A percentile compares a stretch with the other conserved stretches of the same genome.
phyloP scores from a whole-genome alignment of 1,284 basidiomycete species.

The Exsudoporus floridanus region DNA sequence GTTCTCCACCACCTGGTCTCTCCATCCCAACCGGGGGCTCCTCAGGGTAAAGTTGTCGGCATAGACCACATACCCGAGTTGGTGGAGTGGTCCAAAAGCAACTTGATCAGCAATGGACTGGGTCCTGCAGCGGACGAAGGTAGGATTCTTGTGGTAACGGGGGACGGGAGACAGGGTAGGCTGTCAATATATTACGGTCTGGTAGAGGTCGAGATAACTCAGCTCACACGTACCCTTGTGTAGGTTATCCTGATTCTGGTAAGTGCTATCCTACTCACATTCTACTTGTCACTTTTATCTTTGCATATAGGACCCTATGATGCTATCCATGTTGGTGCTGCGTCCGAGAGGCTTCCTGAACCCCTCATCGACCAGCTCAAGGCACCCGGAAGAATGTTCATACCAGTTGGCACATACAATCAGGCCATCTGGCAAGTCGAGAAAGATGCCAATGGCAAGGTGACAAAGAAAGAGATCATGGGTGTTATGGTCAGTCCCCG shows the following conservation, averaged over 20 bases:
- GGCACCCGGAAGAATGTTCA: slow-evolving; percentile 87
- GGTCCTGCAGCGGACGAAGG: slow-evolving; percentile 50
- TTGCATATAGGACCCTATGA: slow-evolving; percentile 67
- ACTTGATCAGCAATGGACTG: slow-evolving; percentile 72
- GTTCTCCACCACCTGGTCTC: slow-evolving; percentile 75
- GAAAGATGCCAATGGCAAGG: slow-evolving; percentile 72
- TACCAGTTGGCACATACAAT: slow-evolving; percentile 73
- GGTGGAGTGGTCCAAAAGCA: slow-evolving; percentile 66
- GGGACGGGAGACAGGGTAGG: slow-evolving; percentile 80
- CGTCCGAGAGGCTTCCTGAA: slow-evolving; percentile 75
- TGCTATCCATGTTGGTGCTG: slow-evolving; percentile 94
- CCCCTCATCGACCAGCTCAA: slow-evolving; percentile 81
- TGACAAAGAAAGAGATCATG: slow-evolving; percentile 72
- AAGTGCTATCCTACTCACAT: neutral
- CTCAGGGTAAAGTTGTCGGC: slow-evolving; percentile 73
- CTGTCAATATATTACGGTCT: too few species aligned
- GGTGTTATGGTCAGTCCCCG: slow-evolving; percentile 66
- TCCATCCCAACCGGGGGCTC: slow-evolving; percentile 30
- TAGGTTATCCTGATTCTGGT: slow-evolving; percentile 36
- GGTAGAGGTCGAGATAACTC: neutral
- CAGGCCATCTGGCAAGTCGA: slow-evolving; percentile 79
- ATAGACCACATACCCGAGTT: slow-evolving; percentile 90
- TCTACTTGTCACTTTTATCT: neutral
- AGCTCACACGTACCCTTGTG: neutral
- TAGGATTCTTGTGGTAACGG: slow-evolving; percentile 63